A percentile compares a stretch with the other conserved stretches of the same genome.
phyloP scores from a whole-genome alignment of 208 protist genomes.

The Trypanosoma cruzi region DNA sequence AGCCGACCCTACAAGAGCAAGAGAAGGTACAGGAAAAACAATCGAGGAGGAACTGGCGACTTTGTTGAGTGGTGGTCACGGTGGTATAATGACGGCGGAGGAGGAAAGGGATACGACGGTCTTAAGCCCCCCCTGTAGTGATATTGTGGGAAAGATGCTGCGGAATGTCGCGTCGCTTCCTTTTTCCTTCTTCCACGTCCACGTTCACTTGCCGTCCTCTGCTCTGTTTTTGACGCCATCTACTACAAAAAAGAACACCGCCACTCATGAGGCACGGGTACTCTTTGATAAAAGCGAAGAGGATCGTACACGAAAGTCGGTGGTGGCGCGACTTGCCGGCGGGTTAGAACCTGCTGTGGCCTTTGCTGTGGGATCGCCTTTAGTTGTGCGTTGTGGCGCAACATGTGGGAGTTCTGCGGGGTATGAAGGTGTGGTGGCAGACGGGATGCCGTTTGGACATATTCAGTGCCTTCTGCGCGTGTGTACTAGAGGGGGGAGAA shows the following conservation, averaged over 20 bases:
- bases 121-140: background rate
- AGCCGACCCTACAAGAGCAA: too few relatives aligned
- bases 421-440: background rate
- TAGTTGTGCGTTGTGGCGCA: constrained; percentile 9
- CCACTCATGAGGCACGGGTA: background rate
- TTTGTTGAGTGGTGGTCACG: constrained; percentile 16
- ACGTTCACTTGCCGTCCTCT: constrained; percentile 21
- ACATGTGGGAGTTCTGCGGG: background rate
- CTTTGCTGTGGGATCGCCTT: constrained; percentile 66
- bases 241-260: background rate
- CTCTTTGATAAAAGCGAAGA: background rate
- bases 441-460: constrained; percentile 26
- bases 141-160: constrained; percentile 4
- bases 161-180: background rate
- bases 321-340: constrained; percentile 40
- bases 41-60: background rate
- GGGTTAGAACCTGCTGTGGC: constrained; percentile 58
- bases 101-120: background rate
- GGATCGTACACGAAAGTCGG: background rate
- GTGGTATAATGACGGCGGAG: background rate
- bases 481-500: constrained; percentile 6
- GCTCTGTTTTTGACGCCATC: constrained; percentile 5
- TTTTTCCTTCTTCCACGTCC: constrained; percentile 28
- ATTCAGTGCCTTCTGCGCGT: constrained; percentile 32
- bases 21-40: background rate